Evolutionary conservation across 805 yeast species (phyloP).

Genomic region (Debaryomyces tyrocola): DNA sequence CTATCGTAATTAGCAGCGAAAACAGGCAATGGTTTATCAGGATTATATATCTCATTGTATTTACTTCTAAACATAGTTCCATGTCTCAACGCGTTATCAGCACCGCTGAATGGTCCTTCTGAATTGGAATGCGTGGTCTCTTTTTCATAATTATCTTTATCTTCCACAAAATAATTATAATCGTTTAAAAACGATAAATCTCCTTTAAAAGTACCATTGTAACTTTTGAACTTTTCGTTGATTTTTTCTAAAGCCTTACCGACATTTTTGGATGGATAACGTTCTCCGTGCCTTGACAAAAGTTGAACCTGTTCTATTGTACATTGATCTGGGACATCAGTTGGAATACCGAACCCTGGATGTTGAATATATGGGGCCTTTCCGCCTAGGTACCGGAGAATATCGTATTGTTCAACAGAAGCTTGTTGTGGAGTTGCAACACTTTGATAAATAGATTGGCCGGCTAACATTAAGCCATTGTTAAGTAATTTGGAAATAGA

Average conservation of each 20-base stretch:
- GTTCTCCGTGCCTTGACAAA: constrained; percentile 76
- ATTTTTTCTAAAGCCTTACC: constrained; percentile 29
- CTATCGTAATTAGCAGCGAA: constrained; percentile 58
- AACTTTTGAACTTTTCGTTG: constrained; percentile 22
- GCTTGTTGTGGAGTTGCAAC: constrained; percentile 43
- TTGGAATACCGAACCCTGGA: constrained; percentile 53
- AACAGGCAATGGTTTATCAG: constrained; percentile 41
- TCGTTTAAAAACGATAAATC: constrained; percentile 55
- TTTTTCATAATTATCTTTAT: constrained; percentile 41
- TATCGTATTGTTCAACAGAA: constrained; percentile 44
- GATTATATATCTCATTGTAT: constrained; percentile 49
- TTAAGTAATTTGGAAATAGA: constrained; percentile 28
- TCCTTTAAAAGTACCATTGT: constrained; percentile 39
- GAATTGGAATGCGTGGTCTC: constrained; percentile 51
- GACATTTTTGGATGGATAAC: constrained; percentile 45
- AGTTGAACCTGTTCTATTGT: constrained; percentile 66
- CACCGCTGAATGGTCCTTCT: constrained; percentile 51
- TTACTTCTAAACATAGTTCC: constrained; percentile 50
- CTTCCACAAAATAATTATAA: constrained; percentile 49
- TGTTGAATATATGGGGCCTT: constrained; percentile 55
- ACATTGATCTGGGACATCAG: constrained; percentile 51
- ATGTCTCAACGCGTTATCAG: constrained; percentile 45
- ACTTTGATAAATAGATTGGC: constrained; percentile 24
- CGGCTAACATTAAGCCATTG: constrained; percentile 29
- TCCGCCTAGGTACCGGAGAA: constrained; percentile 54